These are phyloP conservation scores for Acacia acuminata DNA, from an alignment of 306 rosid species.

Conservation along the genomic window DNA sequence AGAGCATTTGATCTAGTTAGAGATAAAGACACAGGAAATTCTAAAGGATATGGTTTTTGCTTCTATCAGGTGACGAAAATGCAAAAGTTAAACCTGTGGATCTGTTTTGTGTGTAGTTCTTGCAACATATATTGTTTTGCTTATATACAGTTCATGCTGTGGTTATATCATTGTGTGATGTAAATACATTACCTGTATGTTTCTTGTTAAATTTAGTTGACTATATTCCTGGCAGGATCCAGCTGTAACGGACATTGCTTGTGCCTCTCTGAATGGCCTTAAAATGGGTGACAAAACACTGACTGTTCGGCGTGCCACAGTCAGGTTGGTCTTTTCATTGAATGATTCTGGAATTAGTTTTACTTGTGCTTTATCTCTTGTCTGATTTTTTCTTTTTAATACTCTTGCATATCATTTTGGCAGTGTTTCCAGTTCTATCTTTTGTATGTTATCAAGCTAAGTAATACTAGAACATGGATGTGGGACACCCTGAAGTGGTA, in stretches of 20 bases:
- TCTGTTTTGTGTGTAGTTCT: constrained; percentile 17
- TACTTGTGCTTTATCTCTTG: constrained; percentile 13
- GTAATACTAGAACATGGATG: constrained; percentile 20
- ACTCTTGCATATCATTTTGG: neutral
- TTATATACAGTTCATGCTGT: neutral
- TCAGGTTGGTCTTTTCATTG: constrained; percentile 51
- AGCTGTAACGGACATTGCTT: constrained; percentile 76
- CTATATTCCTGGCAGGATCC: constrained; percentile 59
- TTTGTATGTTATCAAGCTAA: constrained; percentile 16
- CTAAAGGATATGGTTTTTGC: constrained; percentile 87
- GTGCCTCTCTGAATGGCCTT: constrained; percentile 77
- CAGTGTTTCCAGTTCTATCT: constrained; percentile 4
- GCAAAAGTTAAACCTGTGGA: constrained; percentile 19
- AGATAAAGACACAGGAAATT: constrained; percentile 84
- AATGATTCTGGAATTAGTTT: constrained; percentile 7
- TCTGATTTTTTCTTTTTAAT: neutral
- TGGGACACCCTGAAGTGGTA: neutral
- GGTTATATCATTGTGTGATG: constrained; percentile 10
- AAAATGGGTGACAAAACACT: constrained; percentile 92
- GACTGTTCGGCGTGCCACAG: constrained; percentile 78
- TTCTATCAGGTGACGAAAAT: constrained; percentile 63
- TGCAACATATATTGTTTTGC: constrained; percentile 18
- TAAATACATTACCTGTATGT: neutral
- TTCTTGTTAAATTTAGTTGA: constrained; percentile 28
- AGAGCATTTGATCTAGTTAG: constrained; percentile 74